phyloP scores from a whole-genome alignment of 2,329 filamentous ascomycete species.

The Sclerotinia glacialis region DNA sequence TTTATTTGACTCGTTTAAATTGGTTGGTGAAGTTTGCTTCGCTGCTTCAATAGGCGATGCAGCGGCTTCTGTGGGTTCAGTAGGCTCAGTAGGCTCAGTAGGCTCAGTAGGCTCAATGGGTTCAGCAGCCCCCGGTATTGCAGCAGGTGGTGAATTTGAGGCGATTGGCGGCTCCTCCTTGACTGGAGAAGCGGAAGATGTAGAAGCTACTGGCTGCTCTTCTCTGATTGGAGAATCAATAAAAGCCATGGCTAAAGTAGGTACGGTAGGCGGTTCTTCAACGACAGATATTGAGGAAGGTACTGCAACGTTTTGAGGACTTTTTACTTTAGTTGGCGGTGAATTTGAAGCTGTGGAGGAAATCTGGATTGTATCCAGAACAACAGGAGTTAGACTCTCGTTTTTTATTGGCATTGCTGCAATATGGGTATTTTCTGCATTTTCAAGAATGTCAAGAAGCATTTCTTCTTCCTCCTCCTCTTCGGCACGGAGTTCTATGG shows the following conservation, averaged over 20 bases:
- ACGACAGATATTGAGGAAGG: neutral
- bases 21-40: neutral
- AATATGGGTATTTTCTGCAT: constrained; percentile 26
- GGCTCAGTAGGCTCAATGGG: neutral
- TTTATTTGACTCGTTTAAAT: neutral
- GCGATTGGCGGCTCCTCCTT: neutral
- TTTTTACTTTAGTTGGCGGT: neutral
- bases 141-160: neutral
- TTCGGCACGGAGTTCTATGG: constrained; percentile 25
- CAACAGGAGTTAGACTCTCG: neutral
- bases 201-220: neutral
- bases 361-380: neutral
- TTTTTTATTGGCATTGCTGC: neutral
- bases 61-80: neutral
- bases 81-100: neutral
- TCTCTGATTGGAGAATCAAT: neutral
- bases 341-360: neutral
- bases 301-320: neutral
- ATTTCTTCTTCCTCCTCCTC: constrained; percentile 36
- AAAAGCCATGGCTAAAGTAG: neutral
- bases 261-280: neutral
- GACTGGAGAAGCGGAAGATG: neutral
- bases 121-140: neutral
- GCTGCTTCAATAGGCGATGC: neutral
- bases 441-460: constrained; percentile 32